phyloP scores from a whole-genome alignment of 2,329 filamentous ascomycete genomes.

The Ceratocystiopsis minuta region DNA sequence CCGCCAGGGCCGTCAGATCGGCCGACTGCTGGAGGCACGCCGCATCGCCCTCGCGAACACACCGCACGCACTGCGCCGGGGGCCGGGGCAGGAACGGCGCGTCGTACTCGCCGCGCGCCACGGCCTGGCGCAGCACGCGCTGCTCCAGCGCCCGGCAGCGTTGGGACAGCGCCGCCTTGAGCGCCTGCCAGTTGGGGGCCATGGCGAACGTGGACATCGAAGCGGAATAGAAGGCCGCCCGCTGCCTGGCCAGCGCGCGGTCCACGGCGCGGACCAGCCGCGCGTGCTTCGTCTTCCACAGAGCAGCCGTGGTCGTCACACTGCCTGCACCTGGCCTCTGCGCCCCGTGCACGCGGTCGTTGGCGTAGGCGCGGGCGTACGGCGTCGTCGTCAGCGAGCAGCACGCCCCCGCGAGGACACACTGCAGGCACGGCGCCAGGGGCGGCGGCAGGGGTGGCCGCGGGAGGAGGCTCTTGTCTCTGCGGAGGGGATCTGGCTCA shows the following conservation, averaged over 20 bases:
- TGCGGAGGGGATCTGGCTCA: too few relatives aligned
- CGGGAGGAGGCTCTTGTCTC: too few relatives aligned
- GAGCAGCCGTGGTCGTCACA: neutral
- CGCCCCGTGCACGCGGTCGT: slow-evolving; percentile 2
- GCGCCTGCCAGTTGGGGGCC: neutral
- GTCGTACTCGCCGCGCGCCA: slow-evolving; percentile 1
- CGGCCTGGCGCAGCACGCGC: slow-evolving; percentile 1
- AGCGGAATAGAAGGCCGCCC: too few relatives aligned
- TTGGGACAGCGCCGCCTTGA: neutral
- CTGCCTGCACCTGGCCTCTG: neutral
- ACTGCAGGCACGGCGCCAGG: slow-evolving; percentile 9
- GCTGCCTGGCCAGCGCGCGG: too few relatives aligned
- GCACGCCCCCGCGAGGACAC: slow-evolving; percentile 4
- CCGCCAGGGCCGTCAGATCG: slow-evolving; percentile 1
- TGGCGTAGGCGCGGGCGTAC: slow-evolving; percentile 2
- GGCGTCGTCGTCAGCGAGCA: slow-evolving; percentile 8
- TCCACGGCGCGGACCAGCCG: neutral
- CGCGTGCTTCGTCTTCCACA: neutral
- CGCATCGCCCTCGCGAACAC: slow-evolving; percentile 1
- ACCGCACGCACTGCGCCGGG: slow-evolving; percentile 6
- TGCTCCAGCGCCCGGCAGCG: slow-evolving; percentile 6
- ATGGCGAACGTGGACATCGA: too few relatives aligned
- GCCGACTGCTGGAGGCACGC: slow-evolving; percentile 8
- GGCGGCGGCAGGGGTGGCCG: slow-evolving; percentile 3
- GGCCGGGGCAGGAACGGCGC: slow-evolving; percentile 4